phyloP scores from a whole-genome alignment of 2,329 filamentous ascomycete species.

The Simplicillium aogashimaense region DNA sequence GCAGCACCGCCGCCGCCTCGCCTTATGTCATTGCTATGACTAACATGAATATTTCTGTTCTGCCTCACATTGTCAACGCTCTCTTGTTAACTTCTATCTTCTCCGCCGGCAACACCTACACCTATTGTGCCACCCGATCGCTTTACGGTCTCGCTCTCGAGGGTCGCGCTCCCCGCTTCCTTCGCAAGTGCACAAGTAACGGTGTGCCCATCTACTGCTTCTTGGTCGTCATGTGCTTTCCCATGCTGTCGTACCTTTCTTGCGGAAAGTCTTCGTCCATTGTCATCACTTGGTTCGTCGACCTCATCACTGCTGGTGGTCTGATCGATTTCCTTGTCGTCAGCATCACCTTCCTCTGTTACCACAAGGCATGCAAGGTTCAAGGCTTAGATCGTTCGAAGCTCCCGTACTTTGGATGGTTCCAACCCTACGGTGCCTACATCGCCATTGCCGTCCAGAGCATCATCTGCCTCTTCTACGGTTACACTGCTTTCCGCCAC shows the following conservation, averaged over 20 bases:
- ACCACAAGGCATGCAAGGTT: slow-evolving; percentile 41
- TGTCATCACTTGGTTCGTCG: slow-evolving; percentile 44
- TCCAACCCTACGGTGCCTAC: slow-evolving; percentile 49
- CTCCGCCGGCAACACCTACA: slow-evolving; percentile 40
- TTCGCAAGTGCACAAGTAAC: slow-evolving; percentile 47
- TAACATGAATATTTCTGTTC: slow-evolving; percentile 39
- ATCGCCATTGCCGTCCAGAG: slow-evolving; percentile 31
- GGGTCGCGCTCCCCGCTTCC: slow-evolving; percentile 38
- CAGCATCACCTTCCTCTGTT: slow-evolving; percentile 33
- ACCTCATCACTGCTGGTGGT: slow-evolving; percentile 45
- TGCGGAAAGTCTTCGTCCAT: slow-evolving; percentile 35
- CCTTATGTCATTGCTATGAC: slow-evolving; percentile 55
- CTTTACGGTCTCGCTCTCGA: slow-evolving; percentile 40
- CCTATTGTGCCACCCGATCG: slow-evolving; percentile 39
- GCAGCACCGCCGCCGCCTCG: slow-evolving; percentile 38
- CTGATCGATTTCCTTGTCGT: slow-evolving; percentile 54
- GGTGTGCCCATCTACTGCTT: slow-evolving; percentile 55
- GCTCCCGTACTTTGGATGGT: slow-evolving; percentile 46
- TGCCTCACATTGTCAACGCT: slow-evolving; percentile 50
- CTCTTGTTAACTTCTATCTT: slow-evolving; percentile 32
- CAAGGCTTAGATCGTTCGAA: slow-evolving; percentile 40
- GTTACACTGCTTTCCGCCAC: slow-evolving; percentile 38
- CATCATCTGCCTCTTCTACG: slow-evolving; percentile 39
- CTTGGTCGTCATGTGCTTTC: slow-evolving; percentile 40
- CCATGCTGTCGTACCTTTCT: slow-evolving; percentile 42